A percentile compares a stretch with the other conserved stretches of the same genome.
phyloP scores from a whole-genome alignment of 164 flowering plant genomes.

The Brasenia schreberi region DNA sequence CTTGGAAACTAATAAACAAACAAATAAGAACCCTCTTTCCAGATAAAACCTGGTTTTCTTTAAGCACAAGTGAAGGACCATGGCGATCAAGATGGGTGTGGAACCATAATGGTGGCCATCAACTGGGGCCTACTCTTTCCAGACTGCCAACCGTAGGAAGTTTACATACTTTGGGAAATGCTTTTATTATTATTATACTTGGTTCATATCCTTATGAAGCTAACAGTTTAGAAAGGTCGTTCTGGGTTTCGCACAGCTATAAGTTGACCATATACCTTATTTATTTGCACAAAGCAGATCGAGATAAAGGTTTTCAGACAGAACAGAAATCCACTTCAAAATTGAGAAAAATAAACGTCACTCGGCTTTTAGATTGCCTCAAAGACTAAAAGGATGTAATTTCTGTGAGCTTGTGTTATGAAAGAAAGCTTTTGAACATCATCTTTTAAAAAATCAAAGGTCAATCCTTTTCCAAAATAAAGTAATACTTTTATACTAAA shows the following conservation, averaged over 20 bases:
- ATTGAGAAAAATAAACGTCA: not conserved
- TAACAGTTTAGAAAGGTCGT: not conserved
- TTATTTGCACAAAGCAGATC: not conserved
- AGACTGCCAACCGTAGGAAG: not conserved
- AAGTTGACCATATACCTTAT: not conserved
- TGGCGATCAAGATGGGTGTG: not conserved
- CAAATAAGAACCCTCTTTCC: not conserved
- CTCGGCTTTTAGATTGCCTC: not conserved
- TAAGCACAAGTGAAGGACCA: not conserved
- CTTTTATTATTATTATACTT: too few relatives aligned
- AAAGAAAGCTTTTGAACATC: not conserved
- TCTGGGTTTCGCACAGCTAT: not conserved
- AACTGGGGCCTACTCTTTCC: not conserved
- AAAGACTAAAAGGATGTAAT: not conserved
- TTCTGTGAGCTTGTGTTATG: not conserved
- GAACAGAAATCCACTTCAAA: not conserved
- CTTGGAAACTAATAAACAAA: constrained; percentile 10
- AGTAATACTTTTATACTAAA: not conserved
- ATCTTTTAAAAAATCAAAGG: not conserved
- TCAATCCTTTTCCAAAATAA: not conserved
- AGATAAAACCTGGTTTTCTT: not conserved
- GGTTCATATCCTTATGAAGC: not conserved
- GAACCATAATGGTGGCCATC: not conserved
- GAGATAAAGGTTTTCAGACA: too few relatives aligned
- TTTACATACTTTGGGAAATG: not conserved